phyloP scores from a whole-genome alignment of 805 yeast species.

The Candida glaebosa region DNA sequence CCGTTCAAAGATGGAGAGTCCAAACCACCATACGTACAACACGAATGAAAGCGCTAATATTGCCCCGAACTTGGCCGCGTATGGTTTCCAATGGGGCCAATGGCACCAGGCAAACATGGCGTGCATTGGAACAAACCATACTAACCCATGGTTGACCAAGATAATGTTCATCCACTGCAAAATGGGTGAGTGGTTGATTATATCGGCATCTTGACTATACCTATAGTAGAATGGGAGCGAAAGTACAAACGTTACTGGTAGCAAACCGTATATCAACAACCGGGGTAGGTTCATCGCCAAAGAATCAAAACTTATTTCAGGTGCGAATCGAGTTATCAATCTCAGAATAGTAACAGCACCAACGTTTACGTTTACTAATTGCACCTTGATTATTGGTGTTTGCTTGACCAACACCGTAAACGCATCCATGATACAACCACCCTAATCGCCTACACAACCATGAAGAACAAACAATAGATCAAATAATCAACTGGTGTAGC shows the following conservation, averaged over 20 bases:
- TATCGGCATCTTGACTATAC: not conserved
- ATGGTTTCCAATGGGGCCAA: conserved; percentile 4
- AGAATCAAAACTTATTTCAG: no score
- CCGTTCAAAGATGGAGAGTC: conserved; percentile 30
- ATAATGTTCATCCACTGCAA: not conserved
- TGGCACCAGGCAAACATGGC: not conserved
- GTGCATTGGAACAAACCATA: not conserved
- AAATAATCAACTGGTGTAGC: no score
- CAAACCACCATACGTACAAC: conserved; percentile 28
- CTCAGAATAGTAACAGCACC: no score
- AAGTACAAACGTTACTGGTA: conserved; percentile 7
- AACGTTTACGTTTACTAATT: no score
- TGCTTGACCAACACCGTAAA: no score
- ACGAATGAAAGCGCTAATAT: not conserved
- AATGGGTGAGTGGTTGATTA: conserved; percentile 3
- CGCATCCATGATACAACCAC: no score
- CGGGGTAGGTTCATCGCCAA: no score
- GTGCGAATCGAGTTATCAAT: no score
- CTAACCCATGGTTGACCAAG: conserved; percentile 1
- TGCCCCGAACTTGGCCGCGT: not conserved
- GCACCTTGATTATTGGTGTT: no score
- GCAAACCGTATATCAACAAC: not conserved
- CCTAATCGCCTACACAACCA: no score
- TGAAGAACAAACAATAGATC: no score
- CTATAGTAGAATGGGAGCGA: conserved; percentile 20